Conservation (phyloP, 371 early-diverging fungal genomes). For the Saksenaea oblongispora region DNA sequence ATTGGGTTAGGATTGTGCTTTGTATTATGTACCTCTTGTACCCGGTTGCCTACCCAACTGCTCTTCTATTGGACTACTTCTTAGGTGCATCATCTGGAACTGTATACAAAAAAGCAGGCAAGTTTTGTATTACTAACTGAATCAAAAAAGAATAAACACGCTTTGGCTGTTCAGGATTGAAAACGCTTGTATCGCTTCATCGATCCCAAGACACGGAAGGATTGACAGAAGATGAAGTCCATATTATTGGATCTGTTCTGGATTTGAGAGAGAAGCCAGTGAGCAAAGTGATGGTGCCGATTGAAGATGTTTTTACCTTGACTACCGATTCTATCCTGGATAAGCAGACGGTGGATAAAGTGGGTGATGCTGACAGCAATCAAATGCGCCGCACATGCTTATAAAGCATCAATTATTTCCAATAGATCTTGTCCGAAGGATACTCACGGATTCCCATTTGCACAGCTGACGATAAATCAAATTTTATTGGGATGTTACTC, state of each 20-base stretch:
- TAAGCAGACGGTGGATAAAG: slow-evolving; percentile 60
- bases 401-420: too few species aligned
- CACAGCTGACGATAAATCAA: slow-evolving; percentile 53
- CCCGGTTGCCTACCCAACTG: slow-evolving; percentile 82
- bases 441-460: slow-evolving; percentile 93
- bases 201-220: slow-evolving; percentile 80
- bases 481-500: slow-evolving; percentile 87
- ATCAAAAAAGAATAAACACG: not conserved
- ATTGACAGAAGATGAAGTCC: slow-evolving; percentile 88
- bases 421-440: slow-evolving; percentile 78
- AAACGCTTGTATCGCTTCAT: slow-evolving; percentile 90
- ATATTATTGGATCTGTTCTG: slow-evolving; percentile 82
- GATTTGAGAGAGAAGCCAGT: slow-evolving; percentile 89
- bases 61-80: slow-evolving; percentile 72
- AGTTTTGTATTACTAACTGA: not conserved
- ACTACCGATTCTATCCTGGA: slow-evolving; percentile 71
- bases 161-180: slow-evolving; percentile 62
- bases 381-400: too few species aligned
- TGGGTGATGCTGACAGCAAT: too few species aligned
- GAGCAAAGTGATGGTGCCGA: slow-evolving; percentile 82
- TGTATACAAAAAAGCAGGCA: slow-evolving; percentile 77
- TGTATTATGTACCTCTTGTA: slow-evolving; percentile 72
- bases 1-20: slow-evolving; percentile 53
- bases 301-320: slow-evolving; percentile 83
- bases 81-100: slow-evolving; percentile 83